Evolutionary conservation across 345 rosid species (phyloP).

Genomic region (Acer campestre): DNA sequence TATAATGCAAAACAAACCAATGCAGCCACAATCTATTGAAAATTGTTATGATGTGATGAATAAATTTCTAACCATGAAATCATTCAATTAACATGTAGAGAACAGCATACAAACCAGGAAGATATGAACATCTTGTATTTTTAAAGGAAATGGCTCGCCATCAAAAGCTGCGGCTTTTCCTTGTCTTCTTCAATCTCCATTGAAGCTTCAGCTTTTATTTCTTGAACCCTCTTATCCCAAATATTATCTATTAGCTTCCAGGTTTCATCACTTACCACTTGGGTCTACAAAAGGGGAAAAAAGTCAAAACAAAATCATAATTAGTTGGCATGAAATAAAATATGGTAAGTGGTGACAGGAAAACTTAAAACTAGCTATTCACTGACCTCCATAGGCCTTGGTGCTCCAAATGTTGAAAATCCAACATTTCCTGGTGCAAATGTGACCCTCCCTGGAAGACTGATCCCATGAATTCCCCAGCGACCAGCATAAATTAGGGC

Average conservation of each 20-base stretch:
- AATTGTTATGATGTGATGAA: not conserved
- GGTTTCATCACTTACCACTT: slow-evolving; percentile 70
- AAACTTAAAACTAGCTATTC: slow-evolving; percentile 9
- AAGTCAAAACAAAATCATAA: not conserved
- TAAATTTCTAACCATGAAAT: not conserved
- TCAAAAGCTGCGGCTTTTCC: slow-evolving; percentile 77
- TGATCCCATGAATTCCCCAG: slow-evolving; percentile 87
- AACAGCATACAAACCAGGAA: slow-evolving; percentile 3
- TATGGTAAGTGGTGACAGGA: not conserved
- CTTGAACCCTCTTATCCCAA: slow-evolving; percentile 76
- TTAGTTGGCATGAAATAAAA: not conserved
- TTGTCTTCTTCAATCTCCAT: slow-evolving; percentile 64
- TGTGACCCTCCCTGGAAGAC: slow-evolving; percentile 93
- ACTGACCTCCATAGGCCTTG: slow-evolving; percentile 82
- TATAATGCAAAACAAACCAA: not conserved
- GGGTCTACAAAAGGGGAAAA: slow-evolving; percentile 56
- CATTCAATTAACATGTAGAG: not conserved
- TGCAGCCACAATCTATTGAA: not conserved
- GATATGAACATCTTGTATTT: slow-evolving; percentile 10
- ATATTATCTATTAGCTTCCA: slow-evolving; percentile 86
- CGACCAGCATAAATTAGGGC: slow-evolving; percentile 89
- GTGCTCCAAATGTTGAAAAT: slow-evolving; percentile 89
- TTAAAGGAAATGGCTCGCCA: slow-evolving; percentile 88
- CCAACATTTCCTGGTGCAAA: slow-evolving; percentile 96
- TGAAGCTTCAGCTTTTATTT: slow-evolving; percentile 67